phyloP scores from a whole-genome alignment of 192 early-diverging fungal genomes.

The Coemansia sp. region DNA sequence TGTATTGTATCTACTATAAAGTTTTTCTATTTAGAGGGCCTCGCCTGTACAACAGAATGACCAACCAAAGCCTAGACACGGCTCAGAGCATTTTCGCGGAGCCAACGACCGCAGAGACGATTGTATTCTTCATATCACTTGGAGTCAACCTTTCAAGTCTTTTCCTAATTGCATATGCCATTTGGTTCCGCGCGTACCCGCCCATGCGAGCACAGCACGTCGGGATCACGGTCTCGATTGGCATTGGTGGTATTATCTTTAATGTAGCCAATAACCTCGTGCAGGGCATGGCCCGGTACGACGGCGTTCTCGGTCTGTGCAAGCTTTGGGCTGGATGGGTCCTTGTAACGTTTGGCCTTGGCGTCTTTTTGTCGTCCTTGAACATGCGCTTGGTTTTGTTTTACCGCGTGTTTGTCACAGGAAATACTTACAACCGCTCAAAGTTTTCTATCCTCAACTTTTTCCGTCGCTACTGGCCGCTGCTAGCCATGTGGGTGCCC shows the following conservation, averaged over 20 bases:
- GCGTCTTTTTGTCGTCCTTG: conserved; percentile 19
- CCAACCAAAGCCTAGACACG: conserved; percentile 14
- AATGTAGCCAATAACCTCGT: conserved; percentile 36
- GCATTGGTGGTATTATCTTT: conserved; percentile 34
- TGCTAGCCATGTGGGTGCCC: conserved; percentile 29
- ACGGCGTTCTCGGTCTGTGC: conserved; percentile 29
- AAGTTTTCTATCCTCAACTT: conserved; percentile 15
- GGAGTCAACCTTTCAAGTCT: conserved; percentile 24
- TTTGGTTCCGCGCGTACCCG: conserved; percentile 27
- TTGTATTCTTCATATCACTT: conserved; percentile 25
- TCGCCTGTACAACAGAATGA: conserved; percentile 2
- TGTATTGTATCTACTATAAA: background rate
- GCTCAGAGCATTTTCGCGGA: conserved; percentile 29
- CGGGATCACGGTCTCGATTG: conserved; percentile 29
- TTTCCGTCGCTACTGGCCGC: conserved; percentile 36
- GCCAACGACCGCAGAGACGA: conserved; percentile 32
- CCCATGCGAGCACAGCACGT: conserved; percentile 46
- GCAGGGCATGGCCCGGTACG: conserved; percentile 39
- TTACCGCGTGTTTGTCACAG: conserved; percentile 36
- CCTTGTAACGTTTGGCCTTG: conserved; percentile 27
- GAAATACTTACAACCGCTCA: conserved; percentile 19
- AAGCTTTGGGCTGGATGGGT: conserved; percentile 37
- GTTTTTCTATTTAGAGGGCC: background rate
- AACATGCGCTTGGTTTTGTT: conserved; percentile 40
- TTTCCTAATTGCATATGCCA: conserved; percentile 28